Base-by-base conservation (phyloP, 176 grass and related monocot species). In the Phyllostachys edulis region DNA sequence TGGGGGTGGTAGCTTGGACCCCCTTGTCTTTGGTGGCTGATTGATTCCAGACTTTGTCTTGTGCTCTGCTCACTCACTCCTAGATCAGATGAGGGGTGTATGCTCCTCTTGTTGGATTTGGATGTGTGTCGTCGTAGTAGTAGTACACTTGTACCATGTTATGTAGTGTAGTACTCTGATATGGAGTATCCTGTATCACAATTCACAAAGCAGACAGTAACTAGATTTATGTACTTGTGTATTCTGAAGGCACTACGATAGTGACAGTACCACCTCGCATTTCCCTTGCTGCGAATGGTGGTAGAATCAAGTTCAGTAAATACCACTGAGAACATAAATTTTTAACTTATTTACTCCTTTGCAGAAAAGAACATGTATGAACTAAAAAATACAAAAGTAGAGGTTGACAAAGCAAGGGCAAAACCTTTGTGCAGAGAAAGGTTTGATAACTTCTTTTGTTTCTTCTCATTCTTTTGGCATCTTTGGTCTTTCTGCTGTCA, bases 401-500 rank as follows among this genome's bases (percentile, higher is more conserved):
- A 84, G 80, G 75, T 69, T 87, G 85, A 84, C 68, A 90, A 87
- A 90, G 80, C 9, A 70, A 63, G 70, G 68, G 39, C 54, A 61
- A 36, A 42, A 60, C 80, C 80, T 90, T 90, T 90, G 61, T 32
- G 74, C 75, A 87, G 80, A 54, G 68, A 87, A 87, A 90, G 79
- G 67, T 41, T 10, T 12, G 79, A 34, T 56, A 51, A 41, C 67
- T 83, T 77, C 78, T 85, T 90, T 86, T 86, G 73, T 49, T 86
- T 82, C 57, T 81, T 82, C 70, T 23, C 77, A n/a, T 64, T 82
- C 73, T 71, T 75, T 82, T 82, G 73, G 78, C 20, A 67, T 57
- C 77, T 89, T 69, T 82, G 77, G 63, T 77, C 83, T 89, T 82
- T 86, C 88, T 38, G 73, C 67, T 82, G 90, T 85, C 76, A 82